Conservation (phyloP, 805 yeast species). For the Starmera caribaea region DNA sequence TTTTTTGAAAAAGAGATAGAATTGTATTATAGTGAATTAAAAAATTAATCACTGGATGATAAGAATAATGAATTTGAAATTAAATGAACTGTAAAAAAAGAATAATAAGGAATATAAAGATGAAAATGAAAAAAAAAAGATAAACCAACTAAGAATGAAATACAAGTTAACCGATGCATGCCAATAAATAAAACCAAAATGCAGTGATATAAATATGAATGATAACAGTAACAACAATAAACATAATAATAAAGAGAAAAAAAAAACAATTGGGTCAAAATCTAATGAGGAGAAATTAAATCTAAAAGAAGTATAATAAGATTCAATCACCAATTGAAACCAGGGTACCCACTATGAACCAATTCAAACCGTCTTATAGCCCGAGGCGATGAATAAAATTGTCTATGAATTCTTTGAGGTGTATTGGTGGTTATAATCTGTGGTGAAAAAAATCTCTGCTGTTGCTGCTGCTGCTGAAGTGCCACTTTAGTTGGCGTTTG, state of each 20-base stretch:
- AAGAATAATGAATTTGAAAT: background rate
- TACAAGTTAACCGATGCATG: background rate
- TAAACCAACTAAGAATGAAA: background rate
- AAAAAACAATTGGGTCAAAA: too few species aligned
- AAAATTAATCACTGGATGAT: background rate
- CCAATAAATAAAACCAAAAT: background rate
- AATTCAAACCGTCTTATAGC: background rate
- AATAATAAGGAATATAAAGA: background rate
- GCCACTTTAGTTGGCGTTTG: slow-evolving; percentile 1
- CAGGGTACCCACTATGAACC: background rate
- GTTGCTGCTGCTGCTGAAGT: background rate
- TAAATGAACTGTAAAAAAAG: background rate
- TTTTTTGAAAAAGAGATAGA: background rate
- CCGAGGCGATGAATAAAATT: background rate
- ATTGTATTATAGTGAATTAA: background rate
- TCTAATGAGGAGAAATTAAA: too few species aligned
- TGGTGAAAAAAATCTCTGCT: background rate
- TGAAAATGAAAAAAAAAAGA: background rate
- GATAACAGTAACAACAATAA: too few species aligned
- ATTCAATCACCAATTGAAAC: background rate
- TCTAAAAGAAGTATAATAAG: too few species aligned
- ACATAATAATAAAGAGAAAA: too few species aligned
- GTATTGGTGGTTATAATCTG: background rate
- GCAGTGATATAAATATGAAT: too few species aligned
- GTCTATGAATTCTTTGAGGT: background rate